A percentile compares a stretch with the other conserved stretches of the same genome.
phyloP scores from a whole-genome alignment of 495 filamentous ascomycete genomes.

The Xylaria flabelliformis region DNA sequence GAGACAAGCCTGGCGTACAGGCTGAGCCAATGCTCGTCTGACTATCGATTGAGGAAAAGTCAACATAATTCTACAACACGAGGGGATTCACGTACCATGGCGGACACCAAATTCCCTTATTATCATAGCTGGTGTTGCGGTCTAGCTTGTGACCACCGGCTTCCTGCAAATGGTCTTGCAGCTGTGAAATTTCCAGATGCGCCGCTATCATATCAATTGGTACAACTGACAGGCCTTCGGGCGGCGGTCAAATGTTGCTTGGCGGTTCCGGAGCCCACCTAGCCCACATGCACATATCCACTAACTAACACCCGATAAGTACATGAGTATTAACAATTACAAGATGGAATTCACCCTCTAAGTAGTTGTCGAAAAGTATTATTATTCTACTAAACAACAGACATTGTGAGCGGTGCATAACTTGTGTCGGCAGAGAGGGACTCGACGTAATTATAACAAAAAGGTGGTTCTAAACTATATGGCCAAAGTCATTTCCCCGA shows the following conservation, averaged over 20 bases:
- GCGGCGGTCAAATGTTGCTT: slow-evolving; percentile 13
- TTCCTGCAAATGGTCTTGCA: slow-evolving; percentile 1
- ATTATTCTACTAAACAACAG: slow-evolving; percentile 22
- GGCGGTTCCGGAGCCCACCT: slow-evolving; percentile 8
- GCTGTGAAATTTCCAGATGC: slow-evolving; percentile 26
- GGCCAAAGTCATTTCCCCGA: not conserved
- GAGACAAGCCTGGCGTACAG: slow-evolving; percentile 45
- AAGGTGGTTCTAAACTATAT: slow-evolving; percentile 19
- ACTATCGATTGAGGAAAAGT: slow-evolving; percentile 40
- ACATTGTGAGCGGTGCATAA: slow-evolving; percentile 25
- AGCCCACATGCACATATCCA: not conserved
- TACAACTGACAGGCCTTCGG: not conserved
- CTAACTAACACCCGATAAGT: not conserved
- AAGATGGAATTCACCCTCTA: not conserved
- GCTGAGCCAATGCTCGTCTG: slow-evolving; percentile 53
- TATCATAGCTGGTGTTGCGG: slow-evolving; percentile 51
- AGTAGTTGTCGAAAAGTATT: slow-evolving; percentile 15
- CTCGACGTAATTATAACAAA: slow-evolving; percentile 23
- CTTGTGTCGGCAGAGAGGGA: slow-evolving; percentile 6
- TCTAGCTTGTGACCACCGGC: not conserved
- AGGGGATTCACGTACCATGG: slow-evolving; percentile 47
- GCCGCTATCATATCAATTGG: slow-evolving; percentile 12
- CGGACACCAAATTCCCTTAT: slow-evolving; percentile 57
- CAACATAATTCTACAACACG: slow-evolving; percentile 10
- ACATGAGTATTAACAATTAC: not conserved